These are phyloP conservation scores for Malus orientalis DNA, from an alignment of 306 rosid genomes.

Conservation along the genomic window DNA sequence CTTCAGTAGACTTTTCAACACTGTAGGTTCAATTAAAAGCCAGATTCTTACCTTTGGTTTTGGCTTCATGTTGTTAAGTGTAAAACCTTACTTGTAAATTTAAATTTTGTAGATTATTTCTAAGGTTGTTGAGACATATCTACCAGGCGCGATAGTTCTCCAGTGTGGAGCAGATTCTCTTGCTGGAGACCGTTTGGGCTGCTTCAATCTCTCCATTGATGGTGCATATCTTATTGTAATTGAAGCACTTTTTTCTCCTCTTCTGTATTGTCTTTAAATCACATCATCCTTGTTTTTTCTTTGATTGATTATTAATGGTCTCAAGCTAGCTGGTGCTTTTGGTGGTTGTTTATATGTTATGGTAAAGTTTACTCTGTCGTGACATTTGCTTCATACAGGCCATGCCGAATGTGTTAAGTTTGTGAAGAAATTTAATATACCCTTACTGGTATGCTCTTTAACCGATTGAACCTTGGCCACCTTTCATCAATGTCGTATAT, in stretches of 20 bases:
- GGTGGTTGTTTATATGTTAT: slow-evolving; percentile 3
- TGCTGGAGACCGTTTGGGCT: slow-evolving; percentile 98
- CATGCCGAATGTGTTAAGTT: slow-evolving; percentile 95
- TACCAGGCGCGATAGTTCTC: slow-evolving; percentile 91
- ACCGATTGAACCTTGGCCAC: neutral
- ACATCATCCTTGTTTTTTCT: neutral
- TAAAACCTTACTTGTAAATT: slow-evolving; percentile 11
- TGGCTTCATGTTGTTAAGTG: slow-evolving; percentile 11
- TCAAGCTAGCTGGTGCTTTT: neutral
- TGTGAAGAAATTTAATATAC: slow-evolving; percentile 88
- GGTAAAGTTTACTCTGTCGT: slow-evolving; percentile 7
- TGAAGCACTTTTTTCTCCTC: slow-evolving; percentile 11
- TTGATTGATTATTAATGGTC: neutral
- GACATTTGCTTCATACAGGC: slow-evolving; percentile 39
- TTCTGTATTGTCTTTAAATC: neutral
- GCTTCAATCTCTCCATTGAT: slow-evolving; percentile 99
- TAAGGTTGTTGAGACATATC: slow-evolving; percentile 94
- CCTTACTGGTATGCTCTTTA: slow-evolving; percentile 67
- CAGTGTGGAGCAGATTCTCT: slow-evolving; percentile 99
- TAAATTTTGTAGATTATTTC: slow-evolving; percentile 63
- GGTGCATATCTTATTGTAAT: slow-evolving; percentile 67
- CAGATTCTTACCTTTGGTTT: slow-evolving; percentile 8
- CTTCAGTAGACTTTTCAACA: slow-evolving; percentile 91
- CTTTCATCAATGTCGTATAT: neutral
- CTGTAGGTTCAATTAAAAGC: slow-evolving; percentile 50